Evolutionary conservation across 495 filamentous ascomycete genomes (phyloP).

Genomic region (Aspergillus bridgeri): DNA sequence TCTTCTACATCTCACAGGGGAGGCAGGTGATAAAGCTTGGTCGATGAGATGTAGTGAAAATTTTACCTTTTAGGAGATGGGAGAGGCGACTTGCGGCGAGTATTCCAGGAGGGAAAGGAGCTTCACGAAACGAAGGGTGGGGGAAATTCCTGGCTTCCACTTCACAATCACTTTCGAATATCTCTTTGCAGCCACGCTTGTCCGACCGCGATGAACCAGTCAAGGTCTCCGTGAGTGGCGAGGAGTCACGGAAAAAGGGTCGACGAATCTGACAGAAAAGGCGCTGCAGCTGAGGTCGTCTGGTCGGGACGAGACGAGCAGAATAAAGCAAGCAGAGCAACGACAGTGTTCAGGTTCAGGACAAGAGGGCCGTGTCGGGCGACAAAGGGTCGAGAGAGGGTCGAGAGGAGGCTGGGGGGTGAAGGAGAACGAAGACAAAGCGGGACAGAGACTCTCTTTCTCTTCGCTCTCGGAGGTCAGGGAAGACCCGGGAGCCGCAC

Average conservation of each 20-base stretch:
- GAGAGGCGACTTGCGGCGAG: conserved; percentile 10
- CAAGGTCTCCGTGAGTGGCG: conserved; percentile 45
- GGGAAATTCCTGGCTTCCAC: conserved; percentile 7
- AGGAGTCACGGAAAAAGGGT: conserved; percentile 40
- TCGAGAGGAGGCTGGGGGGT: conserved; percentile 2
- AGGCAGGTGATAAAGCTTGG: conserved; percentile 12
- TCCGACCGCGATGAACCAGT: conserved; percentile 48
- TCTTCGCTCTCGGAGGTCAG: too few species aligned
- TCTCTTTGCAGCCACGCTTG: conserved; percentile 34
- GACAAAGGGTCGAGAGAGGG: conserved; percentile 12
- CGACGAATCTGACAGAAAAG: conserved; percentile 31
- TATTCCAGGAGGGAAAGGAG: conserved; percentile 20
- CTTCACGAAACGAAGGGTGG: conserved; percentile 20
- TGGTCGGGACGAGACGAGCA: not conserved
- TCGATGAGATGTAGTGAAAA: not conserved
- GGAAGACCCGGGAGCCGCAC: conserved; percentile 17
- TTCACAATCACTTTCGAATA: conserved; percentile 11
- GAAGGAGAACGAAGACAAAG: conserved; percentile 5
- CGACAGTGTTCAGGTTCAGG: conserved; percentile 27
- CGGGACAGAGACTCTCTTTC: conserved; percentile 5
- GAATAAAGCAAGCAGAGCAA: conserved; percentile 18
- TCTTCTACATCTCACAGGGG: conserved; percentile 12
- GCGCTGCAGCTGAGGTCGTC: conserved; percentile 25
- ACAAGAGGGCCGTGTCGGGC: conserved; percentile 29
- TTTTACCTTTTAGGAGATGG: conserved; percentile 37